phyloP scores from a whole-genome alignment of 306 rosid species.

The Ammopiptanthus mongolicus region DNA sequence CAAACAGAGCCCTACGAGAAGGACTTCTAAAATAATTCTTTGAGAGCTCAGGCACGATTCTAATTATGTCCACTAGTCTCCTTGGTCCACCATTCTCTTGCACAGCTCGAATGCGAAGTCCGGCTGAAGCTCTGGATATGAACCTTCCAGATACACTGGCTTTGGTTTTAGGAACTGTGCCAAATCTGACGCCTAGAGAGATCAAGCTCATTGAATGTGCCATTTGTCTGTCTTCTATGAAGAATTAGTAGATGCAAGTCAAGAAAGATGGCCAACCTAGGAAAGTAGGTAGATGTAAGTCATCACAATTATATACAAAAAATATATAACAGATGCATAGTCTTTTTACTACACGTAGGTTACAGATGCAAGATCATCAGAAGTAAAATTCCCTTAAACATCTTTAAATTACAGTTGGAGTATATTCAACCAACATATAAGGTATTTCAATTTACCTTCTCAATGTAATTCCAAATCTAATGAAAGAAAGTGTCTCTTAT shows the following conservation, averaged over 20 bases:
- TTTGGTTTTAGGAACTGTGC: conserved; percentile 36
- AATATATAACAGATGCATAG: not conserved
- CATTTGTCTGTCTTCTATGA: conserved; percentile 38
- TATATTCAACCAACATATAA: not conserved
- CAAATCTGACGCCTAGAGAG: conserved; percentile 39
- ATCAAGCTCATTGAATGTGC: conserved; percentile 44
- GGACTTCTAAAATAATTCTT: conserved; percentile 80
- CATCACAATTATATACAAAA: conserved; percentile 9
- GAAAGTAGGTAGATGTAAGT: conserved; percentile 17
- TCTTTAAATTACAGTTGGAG: not conserved
- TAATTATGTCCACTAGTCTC: conserved; percentile 82
- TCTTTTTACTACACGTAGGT: not conserved
- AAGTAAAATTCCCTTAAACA: not conserved
- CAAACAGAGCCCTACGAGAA: conserved; percentile 79
- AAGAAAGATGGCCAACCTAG: conserved; percentile 20
- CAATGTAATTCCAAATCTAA: not conserved
- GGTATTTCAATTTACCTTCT: not conserved
- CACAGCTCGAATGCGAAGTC: conserved; percentile 56
- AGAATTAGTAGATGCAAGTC: not conserved
- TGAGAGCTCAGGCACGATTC: conserved; percentile 71
- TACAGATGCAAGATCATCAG: not conserved
- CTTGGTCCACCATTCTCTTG: conserved; percentile 76
- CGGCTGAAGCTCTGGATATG: conserved; percentile 32
- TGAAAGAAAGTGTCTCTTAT: not conserved
- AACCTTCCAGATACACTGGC: conserved; percentile 30